Base-by-base conservation (phyloP, 768 basidiomycete genomes). In the Hygrophoropsis aurantiaca region DNA sequence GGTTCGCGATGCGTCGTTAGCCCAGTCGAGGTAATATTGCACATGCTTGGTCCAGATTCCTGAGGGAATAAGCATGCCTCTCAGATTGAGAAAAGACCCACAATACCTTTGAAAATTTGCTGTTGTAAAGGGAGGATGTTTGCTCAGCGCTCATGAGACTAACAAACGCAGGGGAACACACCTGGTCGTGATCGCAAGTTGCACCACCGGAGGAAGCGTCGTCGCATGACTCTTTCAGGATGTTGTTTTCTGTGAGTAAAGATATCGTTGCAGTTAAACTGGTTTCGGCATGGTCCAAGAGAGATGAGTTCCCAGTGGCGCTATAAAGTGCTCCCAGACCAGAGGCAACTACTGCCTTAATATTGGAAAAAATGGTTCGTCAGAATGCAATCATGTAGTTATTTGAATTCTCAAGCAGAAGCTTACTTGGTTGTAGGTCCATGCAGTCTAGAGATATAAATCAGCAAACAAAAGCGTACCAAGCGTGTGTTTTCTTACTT, bases 391-490 rank as follows among this genome's bases (percentile, higher is more conserved):
- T 21, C 6, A n/a, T 18, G 47, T n/a, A n/a, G n/a, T n/a, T n/a
- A n/a, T n/a, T n/a, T n/a, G n/a, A n/a, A n/a, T n/a, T n/a, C n/a
- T n/a, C n/a, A n/a, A n/a, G n/a, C n/a, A n/a, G n/a, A n/a, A n/a
- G n/a, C 52, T 32, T 49, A 76, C 79, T 56, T 81, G 80, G 52
- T 82, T 81, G 55, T 82, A 82, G 0, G 75, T 79, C 80, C 80
- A 81, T 2, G 79, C 73, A 4, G 78, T 80, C 74, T 79, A 49
- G 15, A 35, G 23, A 25, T 36, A 21, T 26, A 13, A n/a, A 20
- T 39, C 20, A 35, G 27, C 37, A 46, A 11, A 25, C 42, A 43
- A 11, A 23, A 9, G 5, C 24, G 19, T n/a, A 13, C 21, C 18
- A 7, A 9, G 6, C 0, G 2, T 13, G 27, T 11, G 6, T 16